Base-by-base conservation (phyloP, 495 filamentous ascomycete genomes). In the Neurospora sp. region DNA sequence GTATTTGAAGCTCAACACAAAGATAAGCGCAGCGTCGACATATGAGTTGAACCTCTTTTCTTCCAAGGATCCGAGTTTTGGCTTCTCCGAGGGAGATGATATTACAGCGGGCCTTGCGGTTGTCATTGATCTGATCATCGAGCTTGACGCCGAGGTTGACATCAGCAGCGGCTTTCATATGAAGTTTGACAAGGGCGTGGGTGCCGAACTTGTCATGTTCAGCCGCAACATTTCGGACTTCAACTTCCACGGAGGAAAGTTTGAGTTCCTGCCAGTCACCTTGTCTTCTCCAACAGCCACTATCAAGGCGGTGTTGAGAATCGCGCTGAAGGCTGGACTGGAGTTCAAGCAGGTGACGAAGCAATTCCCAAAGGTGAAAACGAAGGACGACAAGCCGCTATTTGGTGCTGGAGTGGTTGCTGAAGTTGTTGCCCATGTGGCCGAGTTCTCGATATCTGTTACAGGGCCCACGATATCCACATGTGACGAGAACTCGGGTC, bases 231-330 rank as follows among this genome's bases (percentile, higher is more conserved):
- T 87, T 23, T 85, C 85, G 2, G 80, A 74, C 23, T 74, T 89
- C 14, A 82, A 79, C 39, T 80, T 88, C 71, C 75, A 70, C 69
- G 86, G 86, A 42, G 88, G 81, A 38, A 73, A 82, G n/a, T 88
- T 86, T 75, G 86, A 89, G 73, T 88, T 90, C 72, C 83, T 90
- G 16, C 87, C 88, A 5, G 84, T 89, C 14, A 84, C 80, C 3
- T 78, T 88, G 16, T 74, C 80, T 72, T 82, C 78, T 35, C 79
- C 80, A 20, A 81, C 80, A 5, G 82, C 81, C 11, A 75, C 85
- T 6, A 78, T 87, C 18, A 82, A 79, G 5, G 88, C 84, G 0
- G 71, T 84, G 12, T 78, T 90, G 2, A 84, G 82, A 18, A 72
- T 88, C 38, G 82, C 83, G 37, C 72, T 84, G 16, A 79, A 84